A percentile compares a stretch with the other conserved stretches of the same genome.
These are phyloP conservation scores for Perkinsus olseni DNA, from an alignment of 169 alveolate species.

Conservation along the genomic window DNA sequence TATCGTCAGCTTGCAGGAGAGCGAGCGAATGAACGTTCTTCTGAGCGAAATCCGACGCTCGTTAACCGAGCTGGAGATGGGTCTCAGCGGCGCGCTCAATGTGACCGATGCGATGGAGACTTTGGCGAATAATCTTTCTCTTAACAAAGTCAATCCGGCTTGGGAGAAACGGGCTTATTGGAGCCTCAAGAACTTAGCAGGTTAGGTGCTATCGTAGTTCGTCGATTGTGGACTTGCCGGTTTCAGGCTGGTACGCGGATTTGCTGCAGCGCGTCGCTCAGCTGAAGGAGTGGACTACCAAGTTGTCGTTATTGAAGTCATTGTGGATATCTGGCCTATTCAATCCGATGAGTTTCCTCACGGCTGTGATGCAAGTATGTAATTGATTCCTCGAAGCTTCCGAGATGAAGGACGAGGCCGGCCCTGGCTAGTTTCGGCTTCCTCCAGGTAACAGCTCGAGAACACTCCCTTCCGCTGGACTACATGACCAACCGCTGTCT, in stretches of 20 bases:
- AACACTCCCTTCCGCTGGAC: conserved; percentile 73
- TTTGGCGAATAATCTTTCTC: conserved; percentile 50
- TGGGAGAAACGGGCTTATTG: conserved; percentile 81
- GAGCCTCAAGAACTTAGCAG: conserved; percentile 70
- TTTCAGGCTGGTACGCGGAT: conserved; percentile 50
- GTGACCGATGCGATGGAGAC: conserved; percentile 89
- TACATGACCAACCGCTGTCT: conserved; percentile 50
- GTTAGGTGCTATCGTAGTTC: conserved; percentile 52
- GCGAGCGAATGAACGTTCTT: conserved; percentile 83
- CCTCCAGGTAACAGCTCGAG: conserved; percentile 68
- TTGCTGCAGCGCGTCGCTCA: conserved; percentile 67
- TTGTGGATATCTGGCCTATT: conserved; percentile 76
- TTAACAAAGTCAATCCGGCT: conserved; percentile 67
- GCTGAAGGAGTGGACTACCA: conserved; percentile 68
- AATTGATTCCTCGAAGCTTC: too few relatives aligned
- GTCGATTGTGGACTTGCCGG: not conserved
- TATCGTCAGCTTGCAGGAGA: conserved; percentile 84
- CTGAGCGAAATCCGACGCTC: conserved; percentile 70
- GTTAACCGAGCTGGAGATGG: conserved; percentile 74
- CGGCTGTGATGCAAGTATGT: conserved; percentile 81
- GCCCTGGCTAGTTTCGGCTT: too few relatives aligned
- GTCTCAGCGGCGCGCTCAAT: conserved; percentile 63
- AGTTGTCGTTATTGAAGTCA: conserved; percentile 61
- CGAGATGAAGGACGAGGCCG: too few relatives aligned
- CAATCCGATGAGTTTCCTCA: conserved; percentile 89